Conservation (phyloP, 73 alveolate genomes). For the Effrenium voratum region DNA sequence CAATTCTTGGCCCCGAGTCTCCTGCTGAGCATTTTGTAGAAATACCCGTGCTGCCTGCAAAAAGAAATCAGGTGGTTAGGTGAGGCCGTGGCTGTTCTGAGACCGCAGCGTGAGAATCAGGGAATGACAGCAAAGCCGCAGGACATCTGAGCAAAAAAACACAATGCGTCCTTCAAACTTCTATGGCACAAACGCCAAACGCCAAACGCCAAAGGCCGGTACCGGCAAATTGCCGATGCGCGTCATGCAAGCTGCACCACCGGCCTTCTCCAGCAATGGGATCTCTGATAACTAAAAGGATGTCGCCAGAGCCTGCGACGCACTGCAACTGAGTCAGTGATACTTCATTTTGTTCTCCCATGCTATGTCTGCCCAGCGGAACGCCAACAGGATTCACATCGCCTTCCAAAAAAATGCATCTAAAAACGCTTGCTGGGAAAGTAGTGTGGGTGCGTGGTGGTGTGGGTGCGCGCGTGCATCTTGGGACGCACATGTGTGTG, state of each 20-base stretch:
- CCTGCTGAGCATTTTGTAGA: slow-evolving; percentile 76
- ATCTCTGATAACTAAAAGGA: slow-evolving; percentile 54
- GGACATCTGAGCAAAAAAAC: slow-evolving; percentile 3
- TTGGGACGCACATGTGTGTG: too few relatives aligned
- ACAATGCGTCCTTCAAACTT: neutral
- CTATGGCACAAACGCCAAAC: neutral
- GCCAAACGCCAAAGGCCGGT: neutral
- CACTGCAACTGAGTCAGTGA: too few relatives aligned
- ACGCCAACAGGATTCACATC: too few relatives aligned
- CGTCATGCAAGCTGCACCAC: neutral
- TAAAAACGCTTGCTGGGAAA: too few relatives aligned
- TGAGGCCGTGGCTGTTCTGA: slow-evolving; percentile 1
- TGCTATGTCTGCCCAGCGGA: too few relatives aligned
- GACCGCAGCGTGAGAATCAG: slow-evolving; percentile 45
- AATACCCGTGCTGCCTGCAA: slow-evolving; percentile 79
- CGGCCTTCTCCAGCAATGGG: slow-evolving; percentile 81
- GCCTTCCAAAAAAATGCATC: too few relatives aligned
- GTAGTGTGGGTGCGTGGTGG: too few relatives aligned
- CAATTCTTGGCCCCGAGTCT: neutral
- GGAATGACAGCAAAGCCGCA: slow-evolving; percentile 83
- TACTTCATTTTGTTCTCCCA: too few relatives aligned
- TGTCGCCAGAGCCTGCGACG: slow-evolving; percentile 69
- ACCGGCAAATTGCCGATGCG: neutral
- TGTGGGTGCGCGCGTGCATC: too few relatives aligned
- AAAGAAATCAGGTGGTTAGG: neutral